These are phyloP conservation scores for Neotropicomus parvogracilis DNA, from an alignment of 1,284 basidiomycete genomes.

Conservation along the genomic window DNA sequence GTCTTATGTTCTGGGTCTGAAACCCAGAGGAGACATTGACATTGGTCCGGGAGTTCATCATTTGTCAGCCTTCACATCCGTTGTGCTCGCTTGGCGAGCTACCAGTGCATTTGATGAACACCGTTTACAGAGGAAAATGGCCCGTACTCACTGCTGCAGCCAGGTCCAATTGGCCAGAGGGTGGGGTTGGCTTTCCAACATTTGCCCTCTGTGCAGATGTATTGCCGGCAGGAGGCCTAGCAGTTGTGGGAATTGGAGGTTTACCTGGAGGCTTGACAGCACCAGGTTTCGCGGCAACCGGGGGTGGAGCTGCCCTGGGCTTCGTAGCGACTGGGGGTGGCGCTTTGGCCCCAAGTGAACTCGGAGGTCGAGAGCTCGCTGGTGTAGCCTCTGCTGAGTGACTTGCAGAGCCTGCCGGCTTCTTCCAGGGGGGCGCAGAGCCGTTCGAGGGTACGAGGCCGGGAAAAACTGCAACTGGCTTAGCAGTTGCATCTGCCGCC, in stretches of 20 bases:
- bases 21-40: background rate
- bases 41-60: background rate
- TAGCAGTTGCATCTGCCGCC: slow-evolving; percentile 54
- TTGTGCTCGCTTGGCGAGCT: slow-evolving; percentile 73
- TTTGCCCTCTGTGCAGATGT: slow-evolving; percentile 45
- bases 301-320: slow-evolving; percentile 52
- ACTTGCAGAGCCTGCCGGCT: slow-evolving; percentile 36
- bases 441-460: slow-evolving; percentile 65
- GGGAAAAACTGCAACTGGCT: slow-evolving; percentile 71
- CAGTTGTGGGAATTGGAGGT: slow-evolving; percentile 55
- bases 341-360: slow-evolving; percentile 44
- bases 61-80: slow-evolving; percentile 45
- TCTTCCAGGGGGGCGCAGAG: slow-evolving; percentile 72
- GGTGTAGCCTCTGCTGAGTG: slow-evolving; percentile 43
- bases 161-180: slow-evolving; percentile 72
- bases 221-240: slow-evolving; percentile 47
- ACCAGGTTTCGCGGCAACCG: slow-evolving; percentile 52
- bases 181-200: slow-evolving; percentile 37
- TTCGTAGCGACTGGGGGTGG: slow-evolving; percentile 50
- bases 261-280: slow-evolving; percentile 48
- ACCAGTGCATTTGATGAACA: slow-evolving; percentile 8
- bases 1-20: background rate
- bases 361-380: slow-evolving; percentile 52
- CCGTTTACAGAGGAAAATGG: background rate
- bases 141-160: slow-evolving; percentile 65